Percentiles rank a stretch among this genome's conserved stretches.
Evolutionary conservation across 495 filamentous ascomycete genomes (phyloP).

Genomic region (Letharia columbiana): DNA sequence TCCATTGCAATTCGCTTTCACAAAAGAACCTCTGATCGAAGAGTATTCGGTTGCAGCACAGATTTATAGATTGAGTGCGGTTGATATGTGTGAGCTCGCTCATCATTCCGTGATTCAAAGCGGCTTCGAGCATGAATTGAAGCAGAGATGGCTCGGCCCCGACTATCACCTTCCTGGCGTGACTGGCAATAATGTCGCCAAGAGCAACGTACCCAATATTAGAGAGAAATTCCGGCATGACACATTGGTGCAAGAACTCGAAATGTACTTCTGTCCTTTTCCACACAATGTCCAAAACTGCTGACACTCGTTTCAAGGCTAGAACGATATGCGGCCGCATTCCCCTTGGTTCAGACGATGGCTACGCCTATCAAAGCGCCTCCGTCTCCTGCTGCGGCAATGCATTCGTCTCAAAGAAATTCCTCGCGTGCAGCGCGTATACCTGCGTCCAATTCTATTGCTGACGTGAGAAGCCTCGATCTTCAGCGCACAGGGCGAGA

Average conservation of each 20-base stretch:
- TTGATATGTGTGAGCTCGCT: slow-evolving; percentile 97
- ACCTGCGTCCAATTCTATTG: slow-evolving; percentile 15
- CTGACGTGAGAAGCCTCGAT: slow-evolving; percentile 31
- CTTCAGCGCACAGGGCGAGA: slow-evolving; percentile 19
- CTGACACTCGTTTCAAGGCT: slow-evolving; percentile 16
- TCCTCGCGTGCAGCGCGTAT: slow-evolving; percentile 6
- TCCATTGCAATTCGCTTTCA: slow-evolving; percentile 95
- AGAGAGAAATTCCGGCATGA: slow-evolving; percentile 81
- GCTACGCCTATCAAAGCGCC: slow-evolving; percentile 5
- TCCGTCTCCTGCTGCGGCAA: slow-evolving; percentile 15
- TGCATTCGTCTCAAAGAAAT: background rate
- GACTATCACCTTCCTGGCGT: slow-evolving; percentile 66
- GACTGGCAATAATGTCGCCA: slow-evolving; percentile 78
- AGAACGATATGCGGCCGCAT: slow-evolving; percentile 21
- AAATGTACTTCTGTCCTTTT: slow-evolving; percentile 53
- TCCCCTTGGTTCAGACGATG: background rate
- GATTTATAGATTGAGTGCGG: slow-evolving; percentile 93
- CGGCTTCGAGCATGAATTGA: slow-evolving; percentile 82
- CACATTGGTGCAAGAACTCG: slow-evolving; percentile 69
- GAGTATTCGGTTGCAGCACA: slow-evolving; percentile 97
- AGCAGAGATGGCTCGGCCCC: slow-evolving; percentile 80
- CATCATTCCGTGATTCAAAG: slow-evolving; percentile 92
- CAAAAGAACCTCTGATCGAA: slow-evolving; percentile 95
- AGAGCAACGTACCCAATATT: slow-evolving; percentile 92
- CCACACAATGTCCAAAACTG: background rate